A percentile compares a stretch with the other conserved stretches of the same genome.
phyloP scores from a whole-genome alignment of 768 basidiomycete species.

The Neoboletus subvelutipes region DNA sequence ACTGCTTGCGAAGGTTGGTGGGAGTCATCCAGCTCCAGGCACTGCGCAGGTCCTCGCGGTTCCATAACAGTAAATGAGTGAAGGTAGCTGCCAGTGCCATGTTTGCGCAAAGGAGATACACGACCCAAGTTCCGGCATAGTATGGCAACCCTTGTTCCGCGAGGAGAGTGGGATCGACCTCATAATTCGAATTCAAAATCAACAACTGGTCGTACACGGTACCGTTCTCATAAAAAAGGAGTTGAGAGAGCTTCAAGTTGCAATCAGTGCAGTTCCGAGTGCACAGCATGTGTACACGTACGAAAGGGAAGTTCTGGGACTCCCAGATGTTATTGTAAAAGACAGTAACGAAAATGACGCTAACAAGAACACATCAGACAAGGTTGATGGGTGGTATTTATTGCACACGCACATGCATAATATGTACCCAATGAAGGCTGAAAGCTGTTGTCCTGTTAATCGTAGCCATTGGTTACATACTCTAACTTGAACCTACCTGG shows the following conservation, averaged over 20 bases:
- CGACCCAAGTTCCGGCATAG: constrained; percentile 29
- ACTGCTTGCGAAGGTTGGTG: constrained; percentile 25
- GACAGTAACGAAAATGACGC: constrained; percentile 34
- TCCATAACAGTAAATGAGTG: constrained; percentile 53
- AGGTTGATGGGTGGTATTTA: too few species aligned
- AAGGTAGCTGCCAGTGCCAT: constrained; percentile 45
- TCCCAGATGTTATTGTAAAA: constrained; percentile 56
- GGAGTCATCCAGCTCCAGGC: constrained; percentile 49
- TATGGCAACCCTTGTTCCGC: constrained; percentile 39
- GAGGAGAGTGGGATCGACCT: constrained; percentile 49
- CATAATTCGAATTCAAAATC: constrained; percentile 53
- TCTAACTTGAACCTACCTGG: constrained; percentile 30
- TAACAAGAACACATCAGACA: constrained; percentile 10
- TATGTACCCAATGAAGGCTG: constrained; percentile 47
- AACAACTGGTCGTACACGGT: constrained; percentile 49
- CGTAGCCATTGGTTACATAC: neutral
- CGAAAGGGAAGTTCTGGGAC: constrained; percentile 59
- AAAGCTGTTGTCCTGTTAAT: constrained; percentile 31
- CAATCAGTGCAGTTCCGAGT: neutral
- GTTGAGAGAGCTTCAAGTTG: constrained; percentile 42
- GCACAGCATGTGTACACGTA: constrained; percentile 31
- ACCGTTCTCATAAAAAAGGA: constrained; percentile 52
- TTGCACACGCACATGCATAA: constrained; percentile 46
- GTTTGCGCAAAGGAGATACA: constrained; percentile 19
- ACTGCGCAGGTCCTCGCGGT: constrained; percentile 45